Percentiles rank a stretch among this genome's conserved stretches.
Conservation (phyloP, 805 yeast genomes). For the Gaillardinia entomophila region DNA sequence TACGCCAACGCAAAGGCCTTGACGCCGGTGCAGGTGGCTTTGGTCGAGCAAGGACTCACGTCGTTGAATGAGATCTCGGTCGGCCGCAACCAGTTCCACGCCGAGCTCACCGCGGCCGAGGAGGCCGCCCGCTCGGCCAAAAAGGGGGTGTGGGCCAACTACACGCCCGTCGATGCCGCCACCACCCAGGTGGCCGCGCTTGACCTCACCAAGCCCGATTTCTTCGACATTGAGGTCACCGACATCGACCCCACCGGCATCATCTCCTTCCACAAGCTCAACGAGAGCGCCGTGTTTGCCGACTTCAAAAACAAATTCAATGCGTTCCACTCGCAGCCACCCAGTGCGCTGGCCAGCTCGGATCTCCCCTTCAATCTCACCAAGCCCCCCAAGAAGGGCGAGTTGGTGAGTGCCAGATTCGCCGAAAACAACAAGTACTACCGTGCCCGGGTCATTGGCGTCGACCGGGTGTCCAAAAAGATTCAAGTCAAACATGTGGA, state of each 20-base stretch:
- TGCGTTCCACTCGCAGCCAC: slow-evolving; percentile 33
- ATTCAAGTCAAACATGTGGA: slow-evolving; percentile 56
- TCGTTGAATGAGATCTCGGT: slow-evolving; percentile 63
- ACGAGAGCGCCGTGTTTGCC: slow-evolving; percentile 31
- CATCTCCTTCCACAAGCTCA: slow-evolving; percentile 41
- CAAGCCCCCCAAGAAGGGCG: slow-evolving; percentile 48
- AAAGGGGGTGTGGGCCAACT: slow-evolving; percentile 65
- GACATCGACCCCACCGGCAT: slow-evolving; percentile 40
- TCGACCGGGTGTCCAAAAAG: slow-evolving; percentile 37
- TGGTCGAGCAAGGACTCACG: slow-evolving; percentile 60
- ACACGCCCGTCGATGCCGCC: slow-evolving; percentile 35
- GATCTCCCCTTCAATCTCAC: slow-evolving; percentile 35
- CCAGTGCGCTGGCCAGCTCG: slow-evolving; percentile 31
- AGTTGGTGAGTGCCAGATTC: slow-evolving; percentile 49
- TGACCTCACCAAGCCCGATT: slow-evolving; percentile 29
- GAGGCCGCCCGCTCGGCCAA: slow-evolving; percentile 48
- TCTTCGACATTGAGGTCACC: slow-evolving; percentile 50
- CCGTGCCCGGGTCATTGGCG: slow-evolving; percentile 49
- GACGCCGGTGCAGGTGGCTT: slow-evolving; percentile 50
- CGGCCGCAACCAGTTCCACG: slow-evolving; percentile 46
- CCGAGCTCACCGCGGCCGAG: slow-evolving; percentile 57
- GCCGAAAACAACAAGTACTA: slow-evolving; percentile 49
- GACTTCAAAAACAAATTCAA: slow-evolving; percentile 44
- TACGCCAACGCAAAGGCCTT: slow-evolving; percentile 43
- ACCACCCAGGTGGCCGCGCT: neutral